Conservation (phyloP, 495 filamentous ascomycete species). For the Aspergillus funiculosus region DNA sequence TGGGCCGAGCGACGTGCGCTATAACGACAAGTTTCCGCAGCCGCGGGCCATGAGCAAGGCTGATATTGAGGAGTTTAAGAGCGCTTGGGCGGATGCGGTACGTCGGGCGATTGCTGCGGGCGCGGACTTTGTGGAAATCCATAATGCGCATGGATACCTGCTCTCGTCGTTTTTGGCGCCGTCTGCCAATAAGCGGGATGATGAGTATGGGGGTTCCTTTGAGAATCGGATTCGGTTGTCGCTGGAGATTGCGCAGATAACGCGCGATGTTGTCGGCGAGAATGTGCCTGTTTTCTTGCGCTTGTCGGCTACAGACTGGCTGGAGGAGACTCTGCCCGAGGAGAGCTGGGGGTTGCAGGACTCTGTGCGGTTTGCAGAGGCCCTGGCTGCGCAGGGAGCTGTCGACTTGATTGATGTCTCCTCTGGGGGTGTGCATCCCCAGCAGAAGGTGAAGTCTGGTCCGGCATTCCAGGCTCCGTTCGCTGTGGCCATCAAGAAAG, state of each 20-base stretch:
- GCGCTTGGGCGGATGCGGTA: slow-evolving; percentile 48
- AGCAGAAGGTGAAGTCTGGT: slow-evolving; percentile 51
- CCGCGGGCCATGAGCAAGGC: slow-evolving; percentile 51
- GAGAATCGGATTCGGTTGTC: slow-evolving; percentile 57
- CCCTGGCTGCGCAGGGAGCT: slow-evolving; percentile 48
- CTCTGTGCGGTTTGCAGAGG: slow-evolving; percentile 48
- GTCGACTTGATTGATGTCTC: slow-evolving; percentile 65
- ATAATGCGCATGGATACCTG: slow-evolving; percentile 62
- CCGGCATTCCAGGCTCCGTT: slow-evolving; percentile 65
- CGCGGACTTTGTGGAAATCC: slow-evolving; percentile 56
- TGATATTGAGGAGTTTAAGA: slow-evolving; percentile 55
- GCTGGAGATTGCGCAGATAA: slow-evolving; percentile 54
- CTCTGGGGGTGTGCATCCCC: slow-evolving; percentile 53
- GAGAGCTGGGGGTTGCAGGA: slow-evolving; percentile 55
- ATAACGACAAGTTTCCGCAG: slow-evolving; percentile 42
- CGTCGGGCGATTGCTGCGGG: slow-evolving; percentile 54
- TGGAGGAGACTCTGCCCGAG: slow-evolving; percentile 43
- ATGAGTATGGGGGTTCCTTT: slow-evolving; percentile 61
- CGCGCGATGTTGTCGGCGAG: slow-evolving; percentile 48
- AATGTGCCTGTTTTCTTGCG: slow-evolving; percentile 64
- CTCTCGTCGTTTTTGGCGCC: slow-evolving; percentile 61
- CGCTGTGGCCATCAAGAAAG: slow-evolving; percentile 56
- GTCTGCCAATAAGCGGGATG: slow-evolving; percentile 54
- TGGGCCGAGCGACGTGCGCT: slow-evolving; percentile 51
- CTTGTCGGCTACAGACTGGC: slow-evolving; percentile 56